Conservation (phyloP, 2,329 filamentous ascomycete species). For the Alternaria triticina region DNA sequence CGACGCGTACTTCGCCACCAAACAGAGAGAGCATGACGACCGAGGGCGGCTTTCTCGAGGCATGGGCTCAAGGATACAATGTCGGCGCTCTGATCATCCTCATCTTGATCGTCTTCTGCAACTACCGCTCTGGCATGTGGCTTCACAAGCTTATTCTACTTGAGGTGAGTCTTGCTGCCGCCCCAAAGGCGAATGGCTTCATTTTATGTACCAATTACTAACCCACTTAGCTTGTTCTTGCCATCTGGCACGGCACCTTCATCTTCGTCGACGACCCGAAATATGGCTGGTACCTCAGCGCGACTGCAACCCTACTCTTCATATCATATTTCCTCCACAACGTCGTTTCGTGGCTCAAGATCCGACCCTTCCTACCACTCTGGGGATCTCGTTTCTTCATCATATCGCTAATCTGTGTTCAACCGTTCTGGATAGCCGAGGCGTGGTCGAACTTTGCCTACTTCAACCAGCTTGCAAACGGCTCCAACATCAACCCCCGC, state of each 20-base stretch:
- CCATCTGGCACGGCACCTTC: conserved; percentile 46
- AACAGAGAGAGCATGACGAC: conserved; percentile 32
- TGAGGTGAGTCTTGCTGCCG: conserved; percentile 25
- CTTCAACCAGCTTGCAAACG: conserved; percentile 37
- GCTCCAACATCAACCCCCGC: conserved; percentile 34
- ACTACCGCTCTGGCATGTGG: conserved; percentile 41
- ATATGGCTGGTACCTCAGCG: conserved; percentile 45
- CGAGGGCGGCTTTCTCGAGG: conserved; percentile 42
- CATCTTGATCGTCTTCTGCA: conserved; percentile 47
- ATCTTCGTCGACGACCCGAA: conserved; percentile 40
- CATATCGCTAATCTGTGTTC: conserved; percentile 37
- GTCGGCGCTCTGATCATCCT: conserved; percentile 44
- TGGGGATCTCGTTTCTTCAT: conserved; percentile 47
- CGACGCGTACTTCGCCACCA: conserved; percentile 35
- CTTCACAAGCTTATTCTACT: conserved; percentile 46
- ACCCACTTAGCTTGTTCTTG: conserved; percentile 39
- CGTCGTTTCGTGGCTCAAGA: conserved; percentile 45
- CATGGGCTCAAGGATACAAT: conserved; percentile 47
- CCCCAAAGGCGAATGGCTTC: not conserved
- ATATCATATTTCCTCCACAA: conserved; percentile 47
- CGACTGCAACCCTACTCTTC: conserved; percentile 44
- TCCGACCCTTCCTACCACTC: conserved; percentile 40
- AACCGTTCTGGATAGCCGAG: conserved; percentile 46
- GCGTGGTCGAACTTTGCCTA: conserved; percentile 47
- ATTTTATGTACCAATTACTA: not conserved